Evolutionary conservation across 495 filamentous ascomycete genomes (phyloP).

Genomic region (Penicillium odoratum): DNA sequence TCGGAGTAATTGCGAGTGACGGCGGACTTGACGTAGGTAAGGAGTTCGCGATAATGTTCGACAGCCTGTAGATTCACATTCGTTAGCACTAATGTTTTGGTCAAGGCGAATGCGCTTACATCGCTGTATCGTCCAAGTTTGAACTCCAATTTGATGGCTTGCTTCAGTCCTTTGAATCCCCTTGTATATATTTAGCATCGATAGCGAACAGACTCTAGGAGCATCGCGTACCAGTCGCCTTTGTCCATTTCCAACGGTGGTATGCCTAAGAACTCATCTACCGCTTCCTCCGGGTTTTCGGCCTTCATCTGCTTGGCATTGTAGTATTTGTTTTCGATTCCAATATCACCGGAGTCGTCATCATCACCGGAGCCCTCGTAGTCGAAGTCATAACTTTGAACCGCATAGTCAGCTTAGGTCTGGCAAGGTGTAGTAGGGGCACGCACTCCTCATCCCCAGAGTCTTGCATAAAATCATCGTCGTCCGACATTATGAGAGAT

Average conservation of each 20-base stretch:
- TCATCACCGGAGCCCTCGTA: constrained; percentile 92
- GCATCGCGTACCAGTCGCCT: constrained; percentile 74
- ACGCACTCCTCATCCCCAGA: constrained; percentile 80
- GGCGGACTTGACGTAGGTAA: constrained; percentile 95
- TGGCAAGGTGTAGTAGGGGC: constrained; percentile 8
- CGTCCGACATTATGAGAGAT: constrained; percentile 76
- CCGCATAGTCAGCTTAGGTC: constrained; percentile 16
- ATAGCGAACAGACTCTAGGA: constrained; percentile 17
- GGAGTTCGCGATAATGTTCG: constrained; percentile 92
- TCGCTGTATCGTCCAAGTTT: constrained; percentile 80
- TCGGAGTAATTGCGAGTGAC: constrained; percentile 98
- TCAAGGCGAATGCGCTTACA: constrained; percentile 50
- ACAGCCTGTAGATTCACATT: constrained; percentile 63
- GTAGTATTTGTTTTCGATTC: constrained; percentile 99
- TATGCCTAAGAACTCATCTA: constrained; percentile 87
- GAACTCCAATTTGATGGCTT: constrained; percentile 96
- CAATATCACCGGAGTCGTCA: constrained; percentile 82
- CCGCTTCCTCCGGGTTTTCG: constrained; percentile 80
- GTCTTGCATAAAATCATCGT: constrained; percentile 98
- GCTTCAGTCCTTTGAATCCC: constrained; percentile 97
- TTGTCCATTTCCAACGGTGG: constrained; percentile 84
- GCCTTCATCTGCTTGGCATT: constrained; percentile 97
- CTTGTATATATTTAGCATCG: constrained; percentile 31
- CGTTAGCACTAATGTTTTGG: neutral
- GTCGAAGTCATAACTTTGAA: constrained; percentile 87